Evolutionary conservation across 164 flowering plant species (phyloP), one percentile per base, ranked within the genome.

Genomic region (Vitis rotundifolia): DNA sequence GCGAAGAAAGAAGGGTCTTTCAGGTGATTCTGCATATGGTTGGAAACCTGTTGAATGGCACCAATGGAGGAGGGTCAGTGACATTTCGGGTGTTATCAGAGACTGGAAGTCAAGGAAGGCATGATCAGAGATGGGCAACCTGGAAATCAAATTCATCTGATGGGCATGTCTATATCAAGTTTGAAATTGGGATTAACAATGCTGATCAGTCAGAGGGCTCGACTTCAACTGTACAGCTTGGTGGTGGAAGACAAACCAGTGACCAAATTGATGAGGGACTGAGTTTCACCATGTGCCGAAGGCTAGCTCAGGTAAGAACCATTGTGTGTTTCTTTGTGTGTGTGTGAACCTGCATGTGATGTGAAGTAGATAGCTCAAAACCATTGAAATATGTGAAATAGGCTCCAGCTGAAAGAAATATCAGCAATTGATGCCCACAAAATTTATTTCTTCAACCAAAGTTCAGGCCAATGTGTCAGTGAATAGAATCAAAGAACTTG

Each of bases 21-120:
- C 99, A 95, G 83, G 97, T 93, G 64, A 87, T 95, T 67, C 63
- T 95, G 76, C 99, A 95, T 80, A 90, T 91, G 92, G 79, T 95
- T 70, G 93, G 96, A 26, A 91, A 76, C 81, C 77, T 91, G 48
- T 72, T 95, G 84, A 78, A 79, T 68, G 71, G 83, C 54, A 75
- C 73, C 65, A 73, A 71, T 63, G 76, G 75, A 69, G 81, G 86
- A 55, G 91, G 88, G 49, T 60, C 64, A 14, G 74, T 89, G 16
- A 69, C 61, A 11, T 69, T 91, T 70, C 74, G 86, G 49, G 85
- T 86, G 16, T 64, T 61, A 37, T 51, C 77, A 5, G 89, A 84
- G 29, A 77, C 71, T 60, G 84, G 78, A 62, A 89, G 85, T 74
- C 78, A 73, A 61, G 88, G 78, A 49, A 75, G 81, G 65, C 82